phyloP scores from a whole-genome alignment of 2,329 filamentous ascomycete genomes.

The Sclerotinia spermophila region DNA sequence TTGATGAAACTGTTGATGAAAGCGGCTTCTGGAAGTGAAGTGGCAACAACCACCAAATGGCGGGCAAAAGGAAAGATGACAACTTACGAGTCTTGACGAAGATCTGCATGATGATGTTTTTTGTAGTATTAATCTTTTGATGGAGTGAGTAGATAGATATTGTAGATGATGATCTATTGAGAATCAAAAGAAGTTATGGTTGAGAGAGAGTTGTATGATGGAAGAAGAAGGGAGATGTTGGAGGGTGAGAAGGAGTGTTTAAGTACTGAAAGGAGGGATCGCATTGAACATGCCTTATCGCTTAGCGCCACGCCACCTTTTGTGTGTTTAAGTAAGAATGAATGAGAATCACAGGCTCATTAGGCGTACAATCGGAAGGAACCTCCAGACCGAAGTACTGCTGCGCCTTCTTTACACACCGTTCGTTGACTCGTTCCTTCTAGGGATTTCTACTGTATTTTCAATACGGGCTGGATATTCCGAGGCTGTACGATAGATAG shows the following conservation, averaged over 20 bases:
- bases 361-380: background rate
- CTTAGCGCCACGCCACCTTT: constrained; percentile 17
- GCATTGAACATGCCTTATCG: constrained; percentile 14
- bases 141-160: constrained; percentile 20
- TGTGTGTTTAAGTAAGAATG: background rate
- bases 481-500: too few relatives aligned
- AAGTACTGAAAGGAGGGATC: constrained; percentile 11
- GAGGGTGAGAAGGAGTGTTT: constrained; percentile 29
- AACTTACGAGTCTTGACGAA: constrained; percentile 93
- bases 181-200: constrained; percentile 1
- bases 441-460: constrained; percentile 1
- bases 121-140: constrained; percentile 18
- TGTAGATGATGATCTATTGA: constrained; percentile 18
- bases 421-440: constrained; percentile 4
- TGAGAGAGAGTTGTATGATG: constrained; percentile 9
- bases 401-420: constrained; percentile 16
- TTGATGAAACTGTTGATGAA: constrained; percentile 43
- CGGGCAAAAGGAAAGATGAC: constrained; percentile 22
- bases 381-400: background rate
- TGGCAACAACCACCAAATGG: constrained; percentile 41
- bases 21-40: constrained; percentile 40
- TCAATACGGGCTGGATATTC: background rate
- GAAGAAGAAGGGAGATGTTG: constrained; percentile 10
- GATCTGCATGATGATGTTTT: constrained; percentile 72
- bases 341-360: constrained; percentile 3